Evolutionary conservation across 139 green algal genomes (phyloP).

Genomic region (Raphidocelis subcapitata): DNA sequence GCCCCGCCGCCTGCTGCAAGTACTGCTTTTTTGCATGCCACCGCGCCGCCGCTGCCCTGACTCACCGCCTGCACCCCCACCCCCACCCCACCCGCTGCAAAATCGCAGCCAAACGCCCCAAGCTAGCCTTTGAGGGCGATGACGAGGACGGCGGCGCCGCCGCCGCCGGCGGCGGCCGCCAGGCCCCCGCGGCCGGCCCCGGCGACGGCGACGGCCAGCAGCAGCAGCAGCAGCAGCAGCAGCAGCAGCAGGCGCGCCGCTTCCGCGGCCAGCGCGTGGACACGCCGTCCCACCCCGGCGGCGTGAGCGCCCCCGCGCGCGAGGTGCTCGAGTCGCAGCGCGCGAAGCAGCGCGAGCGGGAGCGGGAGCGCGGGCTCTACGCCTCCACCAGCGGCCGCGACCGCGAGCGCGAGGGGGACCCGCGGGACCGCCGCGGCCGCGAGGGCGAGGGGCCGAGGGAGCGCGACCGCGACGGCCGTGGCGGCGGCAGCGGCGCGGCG

Average conservation of each 20-base stretch:
- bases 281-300: conserved; percentile 77
- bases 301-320: conserved; percentile 30
- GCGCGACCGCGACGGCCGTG: not conserved
- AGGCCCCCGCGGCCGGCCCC: not conserved
- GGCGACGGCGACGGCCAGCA: not conserved
- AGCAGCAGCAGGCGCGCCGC: conserved; percentile 32
- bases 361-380: conserved; percentile 38
- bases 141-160: conserved; percentile 10
- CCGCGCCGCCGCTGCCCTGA: conserved; percentile 7
- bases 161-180: not conserved
- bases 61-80: no score
- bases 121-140: conserved; percentile 42
- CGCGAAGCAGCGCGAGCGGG: conserved; percentile 27
- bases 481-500: not conserved
- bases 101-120: conserved; percentile 30
- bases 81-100: no score
- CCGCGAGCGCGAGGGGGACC: not conserved
- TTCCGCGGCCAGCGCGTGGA: conserved; percentile 73
- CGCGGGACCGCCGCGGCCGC: conserved; percentile 1
- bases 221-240: conserved; percentile 14
- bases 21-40: conserved; percentile 4
- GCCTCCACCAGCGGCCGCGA: conserved; percentile 29
- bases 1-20: no score
- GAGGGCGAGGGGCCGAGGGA: conserved; percentile 20
- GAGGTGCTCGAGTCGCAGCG: conserved; percentile 19